Percentiles rank a stretch among this genome's conserved stretches.
Evolutionary conservation across 768 basidiomycete species (phyloP).

Genomic region (Xerocomellus chrysenteron): DNA sequence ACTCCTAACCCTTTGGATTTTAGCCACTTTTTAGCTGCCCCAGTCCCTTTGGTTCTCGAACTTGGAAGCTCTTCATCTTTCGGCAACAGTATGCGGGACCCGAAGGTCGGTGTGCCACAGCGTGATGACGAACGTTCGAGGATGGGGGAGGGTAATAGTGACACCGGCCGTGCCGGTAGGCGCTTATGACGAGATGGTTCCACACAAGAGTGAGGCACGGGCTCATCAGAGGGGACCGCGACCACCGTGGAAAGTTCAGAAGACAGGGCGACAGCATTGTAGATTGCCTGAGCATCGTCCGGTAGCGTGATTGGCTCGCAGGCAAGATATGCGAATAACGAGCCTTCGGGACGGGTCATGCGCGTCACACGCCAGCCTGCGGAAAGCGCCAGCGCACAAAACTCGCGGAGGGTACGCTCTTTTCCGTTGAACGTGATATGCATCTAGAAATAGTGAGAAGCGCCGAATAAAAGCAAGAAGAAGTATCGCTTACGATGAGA

Average conservation of each 20-base stretch:
- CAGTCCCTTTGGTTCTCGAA: slow-evolving; percentile 10
- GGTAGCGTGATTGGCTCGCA: slow-evolving; percentile 63
- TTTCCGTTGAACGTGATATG: slow-evolving; percentile 65
- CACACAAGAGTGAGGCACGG: not conserved
- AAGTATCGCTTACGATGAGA: slow-evolving; percentile 47
- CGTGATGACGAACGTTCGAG: slow-evolving; percentile 49
- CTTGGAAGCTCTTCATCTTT: slow-evolving; percentile 26
- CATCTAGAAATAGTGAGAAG: slow-evolving; percentile 47
- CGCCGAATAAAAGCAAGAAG: not conserved
- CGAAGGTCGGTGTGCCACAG: slow-evolving; percentile 63
- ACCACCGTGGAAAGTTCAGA: slow-evolving; percentile 17
- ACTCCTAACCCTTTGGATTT: slow-evolving; percentile 31
- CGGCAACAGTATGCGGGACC: slow-evolving; percentile 42
- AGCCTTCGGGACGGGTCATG: slow-evolving; percentile 57
- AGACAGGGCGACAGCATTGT: slow-evolving; percentile 20
- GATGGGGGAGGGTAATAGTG: slow-evolving; percentile 25
- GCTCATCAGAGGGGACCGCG: slow-evolving; percentile 9
- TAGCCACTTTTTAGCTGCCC: slow-evolving; percentile 27
- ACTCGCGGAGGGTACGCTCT: slow-evolving; percentile 68
- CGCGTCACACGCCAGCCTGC: slow-evolving; percentile 63
- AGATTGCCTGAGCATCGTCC: slow-evolving; percentile 25
- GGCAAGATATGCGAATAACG: slow-evolving; percentile 69
- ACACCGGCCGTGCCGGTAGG: slow-evolving; percentile 2
- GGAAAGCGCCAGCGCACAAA: slow-evolving; percentile 49
- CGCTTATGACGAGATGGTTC: slow-evolving; percentile 8